Evolutionary conservation across 441 rosid genomes (phyloP), one percentile per base, ranked within the genome.

Genomic region (Capsella rubella): DNA sequence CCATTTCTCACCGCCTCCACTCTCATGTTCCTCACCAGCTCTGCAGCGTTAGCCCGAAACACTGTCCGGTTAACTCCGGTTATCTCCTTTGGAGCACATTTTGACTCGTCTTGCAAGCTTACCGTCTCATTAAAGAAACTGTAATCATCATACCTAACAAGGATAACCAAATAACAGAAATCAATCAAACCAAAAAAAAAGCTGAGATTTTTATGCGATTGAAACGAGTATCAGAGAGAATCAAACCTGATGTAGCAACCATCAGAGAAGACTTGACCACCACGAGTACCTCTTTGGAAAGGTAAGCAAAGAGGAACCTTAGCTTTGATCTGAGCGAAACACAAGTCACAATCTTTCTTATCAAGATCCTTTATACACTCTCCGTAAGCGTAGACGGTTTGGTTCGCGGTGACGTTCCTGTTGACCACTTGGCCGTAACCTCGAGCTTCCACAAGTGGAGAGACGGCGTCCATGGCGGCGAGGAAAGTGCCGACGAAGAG

Each of bases 301-400:
- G 98, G 96, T 4, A 81, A 64, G 78, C 97, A 94, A 28, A 80
- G 71, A 18, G 87, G 71, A 77, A 94, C 78, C 82, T 83, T 85
- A 27, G 89, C 82, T 83, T 90, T 94, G 83, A 84, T 73, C 79
- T 82, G 90, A 57, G 98, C 95, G 68, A 90, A 80, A 37, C 97
- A 94, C 79, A 94, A 81, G 82, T 84, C 75, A 61, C 97, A 94
- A 47, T 91, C 98, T 35, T 64, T 74, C 70, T 34, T 79, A 50
- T 83, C 84, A 12, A 94, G 95, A 76, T 94, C 96, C 45, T 84
- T 81, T 82, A 90, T 85, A 72, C 98, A 94, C 89, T 91, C 91
- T 31, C 96, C 98, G 59, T 72, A 88, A 12, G 89, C 80, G 63
- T 88, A 93, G 2, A 93, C 97, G 0, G 88, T 81, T 18, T 61